Evolutionary conservation across 1,284 basidiomycete species (phyloP).

Genomic region (Ustilago esculenta): DNA sequence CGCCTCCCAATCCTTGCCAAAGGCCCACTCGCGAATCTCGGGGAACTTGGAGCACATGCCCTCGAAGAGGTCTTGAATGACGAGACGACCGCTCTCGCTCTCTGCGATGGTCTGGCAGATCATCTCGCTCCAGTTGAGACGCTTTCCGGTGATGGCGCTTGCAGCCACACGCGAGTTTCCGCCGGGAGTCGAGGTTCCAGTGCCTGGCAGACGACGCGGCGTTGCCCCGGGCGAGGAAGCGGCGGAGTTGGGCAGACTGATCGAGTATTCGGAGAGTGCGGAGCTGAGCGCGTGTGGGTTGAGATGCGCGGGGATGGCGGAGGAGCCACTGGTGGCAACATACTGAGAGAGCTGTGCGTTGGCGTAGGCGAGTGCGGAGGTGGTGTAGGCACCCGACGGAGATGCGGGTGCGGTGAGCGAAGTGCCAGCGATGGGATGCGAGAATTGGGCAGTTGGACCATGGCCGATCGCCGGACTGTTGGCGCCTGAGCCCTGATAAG

Average conservation of each 20-base stretch:
- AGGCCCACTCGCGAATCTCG: slow-evolving; percentile 63
- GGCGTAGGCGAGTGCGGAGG: slow-evolving; percentile 54
- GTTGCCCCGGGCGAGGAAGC: slow-evolving; percentile 55
- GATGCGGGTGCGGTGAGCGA: slow-evolving; percentile 46
- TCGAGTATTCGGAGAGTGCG: slow-evolving; percentile 55
- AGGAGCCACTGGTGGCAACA: slow-evolving; percentile 39
- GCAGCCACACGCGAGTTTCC: slow-evolving; percentile 56
- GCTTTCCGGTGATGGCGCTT: slow-evolving; percentile 57
- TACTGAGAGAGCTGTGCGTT: slow-evolving; percentile 59
- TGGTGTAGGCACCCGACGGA: slow-evolving; percentile 41
- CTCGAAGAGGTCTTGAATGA: slow-evolving; percentile 65
- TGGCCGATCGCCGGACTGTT: slow-evolving; percentile 44
- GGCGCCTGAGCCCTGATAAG: slow-evolving; percentile 48
- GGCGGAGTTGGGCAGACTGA: slow-evolving; percentile 50
- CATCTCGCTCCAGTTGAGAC: slow-evolving; percentile 66
- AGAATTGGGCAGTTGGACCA: slow-evolving; percentile 15
- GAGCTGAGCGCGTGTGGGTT: slow-evolving; percentile 52
- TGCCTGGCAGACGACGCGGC: slow-evolving; percentile 44
- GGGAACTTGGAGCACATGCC: slow-evolving; percentile 63
- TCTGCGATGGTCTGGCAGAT: slow-evolving; percentile 64
- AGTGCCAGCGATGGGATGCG: slow-evolving; percentile 21
- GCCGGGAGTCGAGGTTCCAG: slow-evolving; percentile 42
- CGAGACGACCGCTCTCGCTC: slow-evolving; percentile 57
- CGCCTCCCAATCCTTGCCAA: slow-evolving; percentile 65
- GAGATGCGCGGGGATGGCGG: slow-evolving; percentile 49